Evolutionary conservation across 2,329 filamentous ascomycete genomes (phyloP).

Genomic region (Colletotrichum trifolii): DNA sequence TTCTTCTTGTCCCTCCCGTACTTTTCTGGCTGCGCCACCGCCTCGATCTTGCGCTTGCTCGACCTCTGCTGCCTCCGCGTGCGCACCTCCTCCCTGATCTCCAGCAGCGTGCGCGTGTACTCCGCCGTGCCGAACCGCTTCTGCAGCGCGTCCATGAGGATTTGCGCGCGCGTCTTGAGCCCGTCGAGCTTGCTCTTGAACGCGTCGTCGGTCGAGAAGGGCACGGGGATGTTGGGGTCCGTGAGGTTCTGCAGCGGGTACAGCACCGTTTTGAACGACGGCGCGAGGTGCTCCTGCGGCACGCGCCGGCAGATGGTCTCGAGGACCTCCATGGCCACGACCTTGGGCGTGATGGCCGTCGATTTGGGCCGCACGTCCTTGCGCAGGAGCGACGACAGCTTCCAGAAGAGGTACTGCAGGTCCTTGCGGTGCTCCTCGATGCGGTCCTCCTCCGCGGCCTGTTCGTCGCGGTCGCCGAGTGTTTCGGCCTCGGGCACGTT

Average conservation of each 20-base stretch:
- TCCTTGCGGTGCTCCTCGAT: slow-evolving; percentile 45
- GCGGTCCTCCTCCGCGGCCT: slow-evolving; percentile 48
- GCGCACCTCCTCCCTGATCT: slow-evolving; percentile 78
- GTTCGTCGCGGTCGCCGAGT: slow-evolving; percentile 55
- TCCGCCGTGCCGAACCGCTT: slow-evolving; percentile 83
- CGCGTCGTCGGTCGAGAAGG: slow-evolving; percentile 75
- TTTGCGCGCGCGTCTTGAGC: slow-evolving; percentile 77
- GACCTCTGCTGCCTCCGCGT: slow-evolving; percentile 78
- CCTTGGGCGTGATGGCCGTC: slow-evolving; percentile 76
- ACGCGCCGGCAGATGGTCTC: slow-evolving; percentile 75
- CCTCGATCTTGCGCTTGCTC: slow-evolving; percentile 89
- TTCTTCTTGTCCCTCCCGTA: slow-evolving; percentile 83
- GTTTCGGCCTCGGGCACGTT: slow-evolving; percentile 52
- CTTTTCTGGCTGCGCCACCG: slow-evolving; percentile 83
- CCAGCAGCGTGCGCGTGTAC: slow-evolving; percentile 80
- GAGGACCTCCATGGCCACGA: slow-evolving; percentile 79
- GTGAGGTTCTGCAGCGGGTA: slow-evolving; percentile 82
- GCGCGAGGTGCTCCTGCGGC: slow-evolving; percentile 64
- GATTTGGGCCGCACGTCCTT: slow-evolving; percentile 76
- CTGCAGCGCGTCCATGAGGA: slow-evolving; percentile 85
- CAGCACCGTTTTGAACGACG: slow-evolving; percentile 71
- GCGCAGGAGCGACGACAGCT: slow-evolving; percentile 82
- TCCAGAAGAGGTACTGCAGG: slow-evolving; percentile 81
- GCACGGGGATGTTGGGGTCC: slow-evolving; percentile 78
- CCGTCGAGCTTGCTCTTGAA: slow-evolving; percentile 78